Conservation (phyloP, 352 stramenopile genomes). For the Phytophthora tubulina region DNA sequence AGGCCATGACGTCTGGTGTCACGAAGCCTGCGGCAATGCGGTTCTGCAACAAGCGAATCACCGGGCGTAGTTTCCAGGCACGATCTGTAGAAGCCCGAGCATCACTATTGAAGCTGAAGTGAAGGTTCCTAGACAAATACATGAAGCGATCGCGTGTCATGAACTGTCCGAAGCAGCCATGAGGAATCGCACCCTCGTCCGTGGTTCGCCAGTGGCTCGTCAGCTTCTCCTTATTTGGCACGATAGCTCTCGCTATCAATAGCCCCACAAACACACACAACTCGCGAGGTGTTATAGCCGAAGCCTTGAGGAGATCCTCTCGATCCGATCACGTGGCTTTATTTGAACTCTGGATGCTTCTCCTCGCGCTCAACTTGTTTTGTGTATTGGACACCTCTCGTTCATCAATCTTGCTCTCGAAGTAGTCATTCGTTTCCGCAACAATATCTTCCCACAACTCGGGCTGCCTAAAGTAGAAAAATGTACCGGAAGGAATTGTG, state of each 20-base stretch:
- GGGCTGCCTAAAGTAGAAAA: no score
- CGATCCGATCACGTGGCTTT: no score
- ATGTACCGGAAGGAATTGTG: no score
- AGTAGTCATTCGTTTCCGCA: no score
- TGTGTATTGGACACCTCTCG: no score
- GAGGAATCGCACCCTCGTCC: background rate
- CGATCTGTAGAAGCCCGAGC: background rate
- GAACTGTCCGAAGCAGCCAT: background rate
- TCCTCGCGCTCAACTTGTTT: no score
- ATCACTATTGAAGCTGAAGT: background rate
- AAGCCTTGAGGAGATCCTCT: no score
- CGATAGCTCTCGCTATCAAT: background rate
- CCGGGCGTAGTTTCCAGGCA: background rate
- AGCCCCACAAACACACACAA: background rate
- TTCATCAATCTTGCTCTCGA: no score
- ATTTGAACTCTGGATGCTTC: no score
- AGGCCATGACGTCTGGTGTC: background rate
- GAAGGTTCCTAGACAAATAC: background rate
- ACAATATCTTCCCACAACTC: no score
- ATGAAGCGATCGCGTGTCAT: background rate
- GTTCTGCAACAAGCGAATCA: background rate
- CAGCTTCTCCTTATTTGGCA: background rate
- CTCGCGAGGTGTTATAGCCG: no score
- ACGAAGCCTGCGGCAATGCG: background rate
- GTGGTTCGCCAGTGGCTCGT: background rate